Evolutionary conservation across 1,284 basidiomycete genomes (phyloP), one percentile per base, ranked within the genome.

Genomic region (Acaromyces ingoldii): DNA sequence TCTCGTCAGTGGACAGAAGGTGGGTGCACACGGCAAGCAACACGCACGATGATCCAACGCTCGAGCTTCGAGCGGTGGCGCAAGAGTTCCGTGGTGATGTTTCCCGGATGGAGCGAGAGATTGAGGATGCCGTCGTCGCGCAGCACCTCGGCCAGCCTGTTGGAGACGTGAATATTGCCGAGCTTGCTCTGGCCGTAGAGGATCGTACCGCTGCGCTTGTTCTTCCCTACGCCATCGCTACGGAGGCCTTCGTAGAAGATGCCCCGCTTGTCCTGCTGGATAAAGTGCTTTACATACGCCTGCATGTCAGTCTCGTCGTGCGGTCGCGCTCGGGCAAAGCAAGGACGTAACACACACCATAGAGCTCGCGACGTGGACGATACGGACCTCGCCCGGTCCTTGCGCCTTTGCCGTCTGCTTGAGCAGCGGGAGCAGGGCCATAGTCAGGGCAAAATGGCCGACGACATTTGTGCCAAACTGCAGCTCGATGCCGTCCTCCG

Each of bases 391-490:
- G 15, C 57, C 56, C n/a, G 48, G 60, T 37, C 51, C 42, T 1
- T 48, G 51, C 24, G 2, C 19, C 28, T 6, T 19, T 4, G 26
- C 17, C 31, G 44, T 33, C 28, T 36, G 21, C 2, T 9, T 11
- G n/a, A 47, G 44, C 11, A 47, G 30, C 10, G 63, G 65, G 7
- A 65, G 55, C 13, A 68, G 60, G 9, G 61, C 52, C 51, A 58
- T 52, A 33, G 55, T 68, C 26, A 65, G 52, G 24, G 62, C 55
- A 49, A 60, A 63, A 45, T 66, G 67, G 13, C 62, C 64, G 1
- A 69, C 55, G 19, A 65, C 62, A 41, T 69, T 69, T 46, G 64
- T 67, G 4, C 63, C 65, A 4, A 67, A 51, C 47, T 69, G 67
- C 15, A 67, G 48, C 58, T 69, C 67, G 24, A 67, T 36, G 15